These are phyloP conservation scores for Nemania abortiva DNA, from an alignment of 2,329 filamentous ascomycete genomes.

Conservation along the genomic window DNA sequence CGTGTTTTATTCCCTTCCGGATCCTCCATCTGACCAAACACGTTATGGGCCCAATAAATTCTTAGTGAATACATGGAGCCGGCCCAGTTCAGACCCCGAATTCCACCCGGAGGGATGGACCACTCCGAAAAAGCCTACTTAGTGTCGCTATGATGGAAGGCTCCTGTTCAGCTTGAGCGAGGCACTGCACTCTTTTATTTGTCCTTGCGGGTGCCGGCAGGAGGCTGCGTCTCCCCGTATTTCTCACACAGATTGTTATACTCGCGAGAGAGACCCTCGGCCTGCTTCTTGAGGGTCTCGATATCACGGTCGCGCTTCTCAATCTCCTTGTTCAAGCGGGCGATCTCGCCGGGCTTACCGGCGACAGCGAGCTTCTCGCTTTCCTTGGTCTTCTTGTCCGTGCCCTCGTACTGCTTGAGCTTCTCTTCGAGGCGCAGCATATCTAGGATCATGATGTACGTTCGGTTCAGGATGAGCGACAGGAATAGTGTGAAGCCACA, in stretches of 20 bases:
- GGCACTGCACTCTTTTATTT: constrained; percentile 53
- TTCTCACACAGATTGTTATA: constrained; percentile 89
- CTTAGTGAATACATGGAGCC: constrained; percentile 8
- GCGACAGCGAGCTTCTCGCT: constrained; percentile 77
- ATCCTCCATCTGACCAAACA: constrained; percentile 1
- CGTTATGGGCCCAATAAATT: not conserved
- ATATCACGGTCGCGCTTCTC: constrained; percentile 86
- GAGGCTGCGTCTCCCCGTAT: constrained; percentile 70
- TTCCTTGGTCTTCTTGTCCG: constrained; percentile 71
- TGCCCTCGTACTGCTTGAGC: constrained; percentile 83
- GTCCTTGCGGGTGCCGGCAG: constrained; percentile 69
- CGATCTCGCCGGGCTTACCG: constrained; percentile 81
- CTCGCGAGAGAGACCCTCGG: constrained; percentile 82
- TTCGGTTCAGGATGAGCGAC: constrained; percentile 98
- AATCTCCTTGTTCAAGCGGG: constrained; percentile 75
- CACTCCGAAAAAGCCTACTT: constrained; percentile 13
- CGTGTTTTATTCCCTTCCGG: not conserved
- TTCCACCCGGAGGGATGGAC: constrained; percentile 7
- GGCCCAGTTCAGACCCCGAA: constrained; percentile 5
- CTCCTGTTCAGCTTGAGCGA: not conserved
- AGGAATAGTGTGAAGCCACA: constrained; percentile 99
- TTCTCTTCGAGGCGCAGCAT: constrained; percentile 92
- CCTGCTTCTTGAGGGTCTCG: constrained; percentile 92
- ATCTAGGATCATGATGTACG: constrained; percentile 97
- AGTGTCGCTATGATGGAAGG: constrained; percentile 4